Evolutionary conservation across 1,284 basidiomycete genomes (phyloP), one percentile per base, ranked within the genome.

Genomic region (Cryptococcus neoformans): DNA sequence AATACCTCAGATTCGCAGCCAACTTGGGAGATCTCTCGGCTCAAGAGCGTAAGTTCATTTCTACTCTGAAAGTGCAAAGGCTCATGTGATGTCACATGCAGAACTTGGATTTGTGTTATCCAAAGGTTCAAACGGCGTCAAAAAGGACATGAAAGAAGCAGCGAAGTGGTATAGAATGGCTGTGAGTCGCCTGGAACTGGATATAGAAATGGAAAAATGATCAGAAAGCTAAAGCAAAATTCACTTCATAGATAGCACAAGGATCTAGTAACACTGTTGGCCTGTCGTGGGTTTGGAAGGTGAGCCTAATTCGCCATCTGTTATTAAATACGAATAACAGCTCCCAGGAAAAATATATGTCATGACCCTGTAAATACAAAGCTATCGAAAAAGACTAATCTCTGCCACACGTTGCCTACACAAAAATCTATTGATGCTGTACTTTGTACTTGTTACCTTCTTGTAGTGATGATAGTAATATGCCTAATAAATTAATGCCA

Each of bases 231-330:
- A 17, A 17, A 36, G n/a, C 40, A 21, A 35, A n/a, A 4, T 21
- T 35, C 14, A 6, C 4, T 14, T n/a, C n/a, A n/a, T 44, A 62
- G 51, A 64, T 69, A 34, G 51, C 58, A 12, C 67, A 69, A 39
- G 70, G 69, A 10, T 71, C 73, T 5, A 64, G 65, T 28, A 72
- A 65, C 42, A 72, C 67, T 0, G 64, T 75, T 35, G 76, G 76
- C 4, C 56, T 78, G 41, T 73, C 74, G n/a, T 78, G 76, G 76
- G 66, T 78, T 4, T 77, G 74, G 69, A 78, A 78, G 63, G 74
- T 72, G 40, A 41, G 40, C 28, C 28, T 28, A 28, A 28, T 28
- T 28, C 28, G 4, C 28, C 3, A 28, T 28, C 28, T 28, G 4
- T 4, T 28, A 28, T 28, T 28, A 28, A 28, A 4, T 4, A 28